Conservation (phyloP, 2,329 filamentous ascomycete genomes). For the Alternaria arborescens region DNA sequence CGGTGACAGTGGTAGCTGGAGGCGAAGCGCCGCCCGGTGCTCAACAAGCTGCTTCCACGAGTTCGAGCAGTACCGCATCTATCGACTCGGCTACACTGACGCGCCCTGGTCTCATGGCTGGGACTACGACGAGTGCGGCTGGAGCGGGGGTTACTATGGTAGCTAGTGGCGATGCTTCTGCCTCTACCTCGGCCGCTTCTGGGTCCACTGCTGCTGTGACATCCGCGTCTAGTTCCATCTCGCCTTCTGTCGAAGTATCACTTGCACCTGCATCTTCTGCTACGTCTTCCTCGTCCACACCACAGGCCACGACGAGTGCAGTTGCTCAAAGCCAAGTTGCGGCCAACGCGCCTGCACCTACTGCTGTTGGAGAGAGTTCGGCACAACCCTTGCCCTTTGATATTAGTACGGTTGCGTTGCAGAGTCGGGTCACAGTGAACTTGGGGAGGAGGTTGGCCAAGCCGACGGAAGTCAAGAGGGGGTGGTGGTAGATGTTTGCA, state of each 20-base stretch:
- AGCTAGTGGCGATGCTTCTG: slow-evolving; percentile 21
- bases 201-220: neutral
- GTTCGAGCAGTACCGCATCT: slow-evolving; percentile 16
- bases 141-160: slow-evolving; percentile 27
- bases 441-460: slow-evolving; percentile 36
- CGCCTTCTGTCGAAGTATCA: neutral
- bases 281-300: neutral
- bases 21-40: slow-evolving; percentile 23
- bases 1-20: slow-evolving; percentile 35
- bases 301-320: slow-evolving; percentile 18
- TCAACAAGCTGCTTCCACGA: slow-evolving; percentile 19
- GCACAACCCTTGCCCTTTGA: slow-evolving; percentile 42
- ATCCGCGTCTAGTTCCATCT: neutral
- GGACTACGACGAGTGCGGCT: slow-evolving; percentile 28
- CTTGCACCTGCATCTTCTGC: neutral
- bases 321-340: slow-evolving; percentile 37
- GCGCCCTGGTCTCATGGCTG: slow-evolving; percentile 23
- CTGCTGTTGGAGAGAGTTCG: slow-evolving; percentile 14
- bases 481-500: slow-evolving; percentile 13
- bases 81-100: slow-evolving; percentile 37
- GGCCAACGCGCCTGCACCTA: slow-evolving; percentile 18
- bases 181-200: neutral
- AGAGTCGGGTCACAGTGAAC: slow-evolving; percentile 48
- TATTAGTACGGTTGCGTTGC: slow-evolving; percentile 44
- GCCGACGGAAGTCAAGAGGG: slow-evolving; percentile 26